A percentile compares a stretch with the other conserved stretches of the same genome.
Conservation (phyloP, 2,329 filamentous ascomycete species). For the Fusarium avenaceum region DNA sequence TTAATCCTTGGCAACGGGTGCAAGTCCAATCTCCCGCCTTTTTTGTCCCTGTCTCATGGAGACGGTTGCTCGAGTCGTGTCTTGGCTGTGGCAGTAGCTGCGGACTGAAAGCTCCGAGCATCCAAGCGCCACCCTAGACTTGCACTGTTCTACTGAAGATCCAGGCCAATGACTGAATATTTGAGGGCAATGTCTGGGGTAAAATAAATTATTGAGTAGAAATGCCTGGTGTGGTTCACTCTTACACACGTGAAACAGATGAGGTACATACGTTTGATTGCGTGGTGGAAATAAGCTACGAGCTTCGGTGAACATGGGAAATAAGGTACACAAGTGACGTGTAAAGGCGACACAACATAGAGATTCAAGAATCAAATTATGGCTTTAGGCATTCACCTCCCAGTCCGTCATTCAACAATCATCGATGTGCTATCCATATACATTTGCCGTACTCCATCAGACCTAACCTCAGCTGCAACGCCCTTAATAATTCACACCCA, state of each 20-base stretch:
- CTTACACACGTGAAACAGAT: background rate
- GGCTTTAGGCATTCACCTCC: too few species aligned
- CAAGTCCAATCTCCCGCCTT: conserved; percentile 1
- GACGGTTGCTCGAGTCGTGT: background rate
- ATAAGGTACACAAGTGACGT: background rate
- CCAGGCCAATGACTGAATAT: background rate
- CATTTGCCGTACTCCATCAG: conserved; percentile 21
- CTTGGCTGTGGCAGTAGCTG: background rate
- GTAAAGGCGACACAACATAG: background rate
- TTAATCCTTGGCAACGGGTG: background rate
- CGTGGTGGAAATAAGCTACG: background rate
- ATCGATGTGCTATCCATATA: conserved; percentile 10
- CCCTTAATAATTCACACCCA: conserved; percentile 2
- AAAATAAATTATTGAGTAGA: background rate
- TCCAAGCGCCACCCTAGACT: conserved; percentile 4
- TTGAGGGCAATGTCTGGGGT: background rate
- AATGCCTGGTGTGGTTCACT: background rate
- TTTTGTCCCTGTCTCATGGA: background rate
- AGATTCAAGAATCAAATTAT: background rate
- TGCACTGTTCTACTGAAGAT: background rate
- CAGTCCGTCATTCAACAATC: background rate
- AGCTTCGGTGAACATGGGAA: too few species aligned
- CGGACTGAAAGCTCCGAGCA: conserved; percentile 9
- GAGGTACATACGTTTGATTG: background rate
- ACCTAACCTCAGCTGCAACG: conserved; percentile 21